phyloP scores from a whole-genome alignment of 495 filamentous ascomycete genomes.

The Podospora tetraspora region DNA sequence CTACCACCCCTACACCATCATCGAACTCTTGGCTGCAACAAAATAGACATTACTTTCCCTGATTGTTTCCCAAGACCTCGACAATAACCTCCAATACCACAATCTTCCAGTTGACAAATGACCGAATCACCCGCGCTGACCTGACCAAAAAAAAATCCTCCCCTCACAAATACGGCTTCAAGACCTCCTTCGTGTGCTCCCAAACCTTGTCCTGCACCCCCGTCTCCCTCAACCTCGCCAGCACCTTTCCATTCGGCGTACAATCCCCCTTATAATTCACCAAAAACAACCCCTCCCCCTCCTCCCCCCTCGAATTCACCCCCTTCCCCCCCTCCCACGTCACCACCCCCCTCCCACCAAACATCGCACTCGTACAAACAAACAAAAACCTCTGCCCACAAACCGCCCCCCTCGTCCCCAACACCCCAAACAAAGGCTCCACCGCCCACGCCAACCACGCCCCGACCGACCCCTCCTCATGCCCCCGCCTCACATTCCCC shows the following conservation, averaged over 20 bases:
- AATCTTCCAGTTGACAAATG: neutral
- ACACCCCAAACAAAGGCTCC: slow-evolving; percentile 19
- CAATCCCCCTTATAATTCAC: slow-evolving; percentile 29
- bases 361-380: slow-evolving; percentile 30
- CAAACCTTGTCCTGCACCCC: slow-evolving; percentile 27
- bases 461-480: slow-evolving; percentile 19
- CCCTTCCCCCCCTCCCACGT: slow-evolving; percentile 25
- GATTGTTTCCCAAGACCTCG: neutral
- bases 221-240: slow-evolving; percentile 23
- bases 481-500: slow-evolving; percentile 30
- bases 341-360: slow-evolving; percentile 27
- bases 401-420: slow-evolving; percentile 22
- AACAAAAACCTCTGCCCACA: slow-evolving; percentile 31
- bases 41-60: neutral
- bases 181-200: slow-evolving; percentile 26
- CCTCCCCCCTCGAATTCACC: slow-evolving; percentile 15
- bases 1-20: neutral
- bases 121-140: neutral
- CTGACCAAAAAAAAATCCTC: neutral
- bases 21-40: neutral
- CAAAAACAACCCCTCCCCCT: slow-evolving; percentile 29
- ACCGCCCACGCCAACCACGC: slow-evolving; percentile 21
- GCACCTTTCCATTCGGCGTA: slow-evolving; percentile 28
- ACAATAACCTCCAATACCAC: neutral
- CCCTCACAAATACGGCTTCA: slow-evolving; percentile 25